phyloP scores from a whole-genome alignment of 225 moss, liverwort and hornwort species.

The Straminergon stramineum region DNA sequence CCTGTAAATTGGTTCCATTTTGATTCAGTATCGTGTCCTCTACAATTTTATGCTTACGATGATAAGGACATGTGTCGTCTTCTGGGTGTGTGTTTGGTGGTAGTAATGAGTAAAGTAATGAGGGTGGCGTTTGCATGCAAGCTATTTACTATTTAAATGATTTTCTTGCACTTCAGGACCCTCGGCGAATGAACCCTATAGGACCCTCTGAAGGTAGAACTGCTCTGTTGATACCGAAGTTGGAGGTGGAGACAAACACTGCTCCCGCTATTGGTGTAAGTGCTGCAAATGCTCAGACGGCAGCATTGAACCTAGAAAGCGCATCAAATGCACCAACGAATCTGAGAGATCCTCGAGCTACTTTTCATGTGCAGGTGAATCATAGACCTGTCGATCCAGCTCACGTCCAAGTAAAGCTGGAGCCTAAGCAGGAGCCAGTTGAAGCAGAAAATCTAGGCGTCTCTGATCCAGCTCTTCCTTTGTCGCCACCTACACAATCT shows the following conservation, averaged over 20 bases:
- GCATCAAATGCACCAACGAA: constrained; percentile 24
- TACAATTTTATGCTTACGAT: not conserved
- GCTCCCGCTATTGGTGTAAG: constrained; percentile 3
- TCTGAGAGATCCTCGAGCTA: constrained; percentile 62
- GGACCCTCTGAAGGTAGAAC: constrained; percentile 37
- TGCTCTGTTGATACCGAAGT: constrained; percentile 46
- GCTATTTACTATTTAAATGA: constrained; percentile 4
- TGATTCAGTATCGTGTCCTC: not conserved
- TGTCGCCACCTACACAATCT: constrained; percentile 33
- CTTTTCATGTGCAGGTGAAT: constrained; percentile 32
- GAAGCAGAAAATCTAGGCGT: constrained; percentile 32
- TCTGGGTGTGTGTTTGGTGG: not conserved
- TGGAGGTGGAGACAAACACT: constrained; percentile 23
- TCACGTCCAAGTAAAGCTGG: constrained; percentile 53
- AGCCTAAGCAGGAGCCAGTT: constrained; percentile 61
- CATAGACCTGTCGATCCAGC: constrained; percentile 9
- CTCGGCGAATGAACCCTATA: constrained; percentile 58
- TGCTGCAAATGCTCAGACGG: constrained; percentile 16
- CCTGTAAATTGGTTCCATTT: not conserved
- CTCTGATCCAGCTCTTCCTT: constrained; percentile 20
- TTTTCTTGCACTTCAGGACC: constrained; percentile 56
- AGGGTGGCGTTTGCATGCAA: not conserved
- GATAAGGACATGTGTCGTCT: not conserved
- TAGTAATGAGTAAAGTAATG: not conserved
- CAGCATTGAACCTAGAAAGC: constrained; percentile 41